Base-by-base conservation (phyloP, 257 asterid species). In the Paraleonurus japonicus region DNA sequence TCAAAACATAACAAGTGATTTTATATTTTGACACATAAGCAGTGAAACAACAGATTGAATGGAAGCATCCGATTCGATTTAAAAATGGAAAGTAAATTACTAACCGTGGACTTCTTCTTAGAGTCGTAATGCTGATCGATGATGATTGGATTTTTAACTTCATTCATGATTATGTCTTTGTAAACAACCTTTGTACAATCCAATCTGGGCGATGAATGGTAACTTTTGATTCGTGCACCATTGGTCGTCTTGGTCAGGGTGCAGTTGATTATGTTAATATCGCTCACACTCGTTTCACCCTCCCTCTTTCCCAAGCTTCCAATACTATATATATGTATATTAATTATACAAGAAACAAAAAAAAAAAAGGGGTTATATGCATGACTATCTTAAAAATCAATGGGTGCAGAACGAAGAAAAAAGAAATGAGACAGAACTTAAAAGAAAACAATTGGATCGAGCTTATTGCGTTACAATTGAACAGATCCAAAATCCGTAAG, bases 221-320 rank as follows among this genome's bases (percentile, higher is more conserved):
- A 88, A 13, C 88, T 87, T 67, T 90, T 92, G 78, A 92, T 88
- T 70, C 96, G 81, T 17, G 88, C 96, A 0, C 98, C 96, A n/a
- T 92, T 90, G 10, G 86, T 82, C 8, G 98, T 85, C 9, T 87
- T 84, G 12, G 24, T 79, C 26, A 87, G 50, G 8, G 92, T 87
- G 73, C 96, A 90, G 22, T 89, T 86, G 7, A 1, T 66, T 67
- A 90, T 39, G 1, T 67, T 69, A 17, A 92, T 53, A 13, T 81
- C 82, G 3, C 39, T 69, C 47, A 92, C 87, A 24, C 74, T 66
- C 0, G 58, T 55, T 33, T 92, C 98, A 0, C 54, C 51, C 1
- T n/a, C 55, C 0, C 96, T 82, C 66, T 87, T 90, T 2, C 98
- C 98, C 11, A 92, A 68, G 76, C 96, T 90, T 9, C 98, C 98